phyloP scores from a whole-genome alignment of 441 rosid genomes.

The Brassica balearica region DNA sequence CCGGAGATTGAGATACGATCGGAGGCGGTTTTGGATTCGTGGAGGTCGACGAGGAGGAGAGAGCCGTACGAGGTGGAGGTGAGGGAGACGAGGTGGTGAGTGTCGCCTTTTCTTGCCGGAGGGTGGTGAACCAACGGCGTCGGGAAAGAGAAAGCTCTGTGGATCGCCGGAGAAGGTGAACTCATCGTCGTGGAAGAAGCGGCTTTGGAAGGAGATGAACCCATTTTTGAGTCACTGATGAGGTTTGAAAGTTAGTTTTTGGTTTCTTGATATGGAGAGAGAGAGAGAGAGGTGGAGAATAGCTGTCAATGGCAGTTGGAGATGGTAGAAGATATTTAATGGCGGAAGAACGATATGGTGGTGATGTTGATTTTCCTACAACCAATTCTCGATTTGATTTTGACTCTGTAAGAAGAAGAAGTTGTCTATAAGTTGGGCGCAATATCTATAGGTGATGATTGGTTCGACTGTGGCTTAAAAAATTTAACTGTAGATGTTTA shows the following conservation, averaged over 20 bases:
- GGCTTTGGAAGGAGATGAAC: constrained; percentile 77
- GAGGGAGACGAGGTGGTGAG: constrained; percentile 85
- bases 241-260: constrained; percentile 33
- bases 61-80: constrained; percentile 92
- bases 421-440: background rate
- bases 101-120: constrained; percentile 80
- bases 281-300: constrained; percentile 48
- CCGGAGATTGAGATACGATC: constrained; percentile 36
- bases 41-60: constrained; percentile 60
- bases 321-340: constrained; percentile 37
- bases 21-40: constrained; percentile 30
- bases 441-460: too few relatives aligned
- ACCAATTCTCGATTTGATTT: constrained; percentile 26
- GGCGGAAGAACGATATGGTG: constrained; percentile 27
- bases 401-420: background rate
- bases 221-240: constrained; percentile 50
- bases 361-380: constrained; percentile 42
- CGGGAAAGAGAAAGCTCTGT: constrained; percentile 65
- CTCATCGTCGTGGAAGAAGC: constrained; percentile 38
- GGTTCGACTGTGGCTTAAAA: too few relatives aligned
- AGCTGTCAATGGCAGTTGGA: constrained; percentile 59
- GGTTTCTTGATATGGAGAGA: too few relatives aligned
- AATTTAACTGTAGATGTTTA: too few relatives aligned
- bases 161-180: constrained; percentile 47
- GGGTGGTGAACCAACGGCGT: constrained; percentile 90